Evolutionary conservation across 1,139 yeast species (phyloP), one percentile per base, ranked within the genome.

Genomic region (Suhomyces wounanorum): DNA sequence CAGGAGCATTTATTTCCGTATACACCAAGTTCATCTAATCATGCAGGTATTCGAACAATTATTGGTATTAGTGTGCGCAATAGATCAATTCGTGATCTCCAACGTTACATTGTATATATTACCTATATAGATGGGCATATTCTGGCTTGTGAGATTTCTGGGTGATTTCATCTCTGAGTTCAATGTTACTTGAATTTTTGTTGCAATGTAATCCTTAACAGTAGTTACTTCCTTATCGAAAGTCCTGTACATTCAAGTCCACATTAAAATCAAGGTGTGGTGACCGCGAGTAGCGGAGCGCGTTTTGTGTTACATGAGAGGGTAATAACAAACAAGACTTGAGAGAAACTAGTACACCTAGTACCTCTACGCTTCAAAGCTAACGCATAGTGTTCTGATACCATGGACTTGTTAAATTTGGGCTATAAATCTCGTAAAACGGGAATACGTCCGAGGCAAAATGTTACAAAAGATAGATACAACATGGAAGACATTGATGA

Each of bases 401-500:
- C 5, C 10, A 75, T 75, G 79, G 84, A 82, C 61, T 73, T 79
- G 57, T 70, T 82, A 62, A 72, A 75, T 49, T 67, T 83, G 39
- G 89, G 89, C 14, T 64, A 74, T 37, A 75, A 70, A 64, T 78
- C 87, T 45, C 73, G 89, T 18, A 83, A 82, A 64, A 81, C 88
- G 1, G 89, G 89, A 9, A 64, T 84, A 18, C 72, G 71, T 52
- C 83, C 84, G 3, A 75, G 72, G 48, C 65, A 73, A 50, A 75
- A 83, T 65, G 61, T 87, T 42, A 68, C 72, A 33, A 79, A 82
- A 57, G 95, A 88, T 65, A 81, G 80, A 52, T 79, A 83, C 63
- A 87, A 90, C 36, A 82, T 89, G 85, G 96, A 90, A 62, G 88
- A 85, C 59, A 68, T 89, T 40, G 88, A 87, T 58, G 96, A 85